Evolutionary conservation across 31 red algal genomes (phyloP), one percentile per base, ranked within the genome.

Genomic region (Asparagopsis taxiformis): DNA sequence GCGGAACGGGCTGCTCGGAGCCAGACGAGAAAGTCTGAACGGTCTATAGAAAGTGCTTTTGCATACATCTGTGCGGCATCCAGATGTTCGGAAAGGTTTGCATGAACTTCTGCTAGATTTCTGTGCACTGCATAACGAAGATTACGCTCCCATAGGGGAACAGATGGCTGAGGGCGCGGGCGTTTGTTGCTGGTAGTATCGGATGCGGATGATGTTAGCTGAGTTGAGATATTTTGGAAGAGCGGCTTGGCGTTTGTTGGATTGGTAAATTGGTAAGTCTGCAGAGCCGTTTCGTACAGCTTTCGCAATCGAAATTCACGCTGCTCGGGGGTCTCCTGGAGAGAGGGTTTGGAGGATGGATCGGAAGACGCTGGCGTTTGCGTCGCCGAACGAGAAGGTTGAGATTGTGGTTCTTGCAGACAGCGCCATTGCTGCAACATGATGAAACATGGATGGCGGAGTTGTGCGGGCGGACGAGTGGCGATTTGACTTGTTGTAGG

Each of bases 111-210:
- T 0, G 70, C 82, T 28, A 86, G 56, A 51, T 86, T 86, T 22
- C 82, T 69, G 61, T 70, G 51, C 24, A 70, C 71, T n/a, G 55
- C 82, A 46, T 75, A 86, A 23, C 82, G 82, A 59, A 86, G 59
- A 4, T 52, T 49, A 33, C 82, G 82, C 31, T 68, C 82, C 82
- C 82, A 86, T 8, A 74, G 60, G 21, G 79, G 79, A 13, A 9
- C n/a, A n/a, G n/a, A 39, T 3, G 21, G 24, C 20, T 36, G 37
- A 62, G 21, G 16, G 31, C 64, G 64, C 41, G 64, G 64, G 41
- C 64, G 64, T 19, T 68, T 68, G 21, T 21, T n/a, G 59, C 28
- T n/a, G 17, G 21, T n/a, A 0, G 59, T 8, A 31, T n/a, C n/a
- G n/a, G n/a, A n/a, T n/a, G n/a, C n/a, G n/a, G n/a, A n/a, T n/a